Evolutionary conservation across 2,329 filamentous ascomycete species (phyloP).

Genomic region (Cercospora sesami): DNA sequence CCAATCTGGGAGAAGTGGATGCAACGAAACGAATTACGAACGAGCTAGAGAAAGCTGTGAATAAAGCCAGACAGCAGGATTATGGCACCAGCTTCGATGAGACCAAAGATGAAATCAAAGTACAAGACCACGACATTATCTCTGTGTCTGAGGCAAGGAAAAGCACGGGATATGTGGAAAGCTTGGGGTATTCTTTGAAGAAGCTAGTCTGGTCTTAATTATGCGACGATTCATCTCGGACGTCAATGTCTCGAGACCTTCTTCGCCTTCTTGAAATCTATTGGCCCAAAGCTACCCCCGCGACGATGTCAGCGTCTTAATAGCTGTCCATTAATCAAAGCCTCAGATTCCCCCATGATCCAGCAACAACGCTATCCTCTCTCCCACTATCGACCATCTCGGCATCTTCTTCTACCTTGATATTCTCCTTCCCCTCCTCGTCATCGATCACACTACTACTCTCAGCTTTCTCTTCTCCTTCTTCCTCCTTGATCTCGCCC

Average conservation of each 20-base stretch:
- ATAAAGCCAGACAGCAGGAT: constrained; percentile 47
- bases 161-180: constrained; percentile 82
- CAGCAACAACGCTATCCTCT: constrained; percentile 2
- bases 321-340: background rate
- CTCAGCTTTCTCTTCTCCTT: background rate
- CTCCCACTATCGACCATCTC: background rate
- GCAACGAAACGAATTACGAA: constrained; percentile 66
- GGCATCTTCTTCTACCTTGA: background rate
- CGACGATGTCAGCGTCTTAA: background rate
- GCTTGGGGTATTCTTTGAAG: constrained; percentile 86
- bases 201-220: constrained; percentile 78
- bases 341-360: constrained; percentile 8
- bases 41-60: constrained; percentile 69
- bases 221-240: background rate
- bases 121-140: constrained; percentile 71
- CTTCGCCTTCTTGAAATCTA: background rate
- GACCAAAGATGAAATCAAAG: constrained; percentile 29
- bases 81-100: constrained; percentile 30
- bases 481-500: background rate
- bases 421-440: constrained; percentile 7
- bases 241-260: background rate
- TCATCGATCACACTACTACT: background rate
- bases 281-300: too few relatives aligned
- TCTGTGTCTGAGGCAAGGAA: constrained; percentile 80
- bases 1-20: constrained; percentile 51